These are phyloP conservation scores for Coriaria nepalensis DNA, from an alignment of 306 rosid species.

Conservation along the genomic window DNA sequence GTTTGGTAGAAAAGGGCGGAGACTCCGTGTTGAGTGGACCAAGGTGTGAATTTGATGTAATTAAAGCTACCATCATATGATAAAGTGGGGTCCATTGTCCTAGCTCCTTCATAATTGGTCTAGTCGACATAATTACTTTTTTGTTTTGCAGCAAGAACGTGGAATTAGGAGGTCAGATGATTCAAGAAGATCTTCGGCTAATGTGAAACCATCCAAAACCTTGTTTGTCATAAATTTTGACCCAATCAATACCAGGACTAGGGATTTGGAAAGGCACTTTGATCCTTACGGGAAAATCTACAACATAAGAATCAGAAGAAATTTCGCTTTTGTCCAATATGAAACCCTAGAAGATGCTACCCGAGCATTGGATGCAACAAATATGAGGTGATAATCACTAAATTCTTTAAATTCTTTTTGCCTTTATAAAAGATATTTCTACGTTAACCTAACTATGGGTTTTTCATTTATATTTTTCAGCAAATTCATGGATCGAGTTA, in stretches of 20 bases:
- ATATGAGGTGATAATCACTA: slow-evolving; percentile 41
- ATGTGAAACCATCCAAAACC: slow-evolving; percentile 76
- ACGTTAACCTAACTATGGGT: neutral
- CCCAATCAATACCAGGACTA: slow-evolving; percentile 76
- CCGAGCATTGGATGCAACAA: slow-evolving; percentile 79
- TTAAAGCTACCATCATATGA: too few relatives aligned
- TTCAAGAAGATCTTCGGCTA: slow-evolving; percentile 60
- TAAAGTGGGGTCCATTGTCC: too few relatives aligned
- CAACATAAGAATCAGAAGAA: slow-evolving; percentile 85
- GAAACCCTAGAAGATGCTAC: slow-evolving; percentile 89
- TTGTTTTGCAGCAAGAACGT: slow-evolving; percentile 54
- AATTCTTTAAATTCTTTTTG: slow-evolving; percentile 9
- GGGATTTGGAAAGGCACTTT: slow-evolving; percentile 96
- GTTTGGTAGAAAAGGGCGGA: slow-evolving; percentile 87
- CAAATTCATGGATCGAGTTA: slow-evolving; percentile 86
- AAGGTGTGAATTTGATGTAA: slow-evolving; percentile 28
- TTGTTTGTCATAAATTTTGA: slow-evolving; percentile 92
- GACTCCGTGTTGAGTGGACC: slow-evolving; percentile 99
- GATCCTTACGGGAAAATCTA: slow-evolving; percentile 86
- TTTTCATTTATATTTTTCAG: slow-evolving; percentile 32
- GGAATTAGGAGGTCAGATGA: slow-evolving; percentile 68
- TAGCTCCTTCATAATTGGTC: too few relatives aligned
- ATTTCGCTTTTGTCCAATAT: slow-evolving; percentile 92
- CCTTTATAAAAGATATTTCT: too few relatives aligned
- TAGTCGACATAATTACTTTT: too few relatives aligned